Conservation (phyloP, 2,329 filamentous ascomycete genomes). For the Aureobasidium sp. region DNA sequence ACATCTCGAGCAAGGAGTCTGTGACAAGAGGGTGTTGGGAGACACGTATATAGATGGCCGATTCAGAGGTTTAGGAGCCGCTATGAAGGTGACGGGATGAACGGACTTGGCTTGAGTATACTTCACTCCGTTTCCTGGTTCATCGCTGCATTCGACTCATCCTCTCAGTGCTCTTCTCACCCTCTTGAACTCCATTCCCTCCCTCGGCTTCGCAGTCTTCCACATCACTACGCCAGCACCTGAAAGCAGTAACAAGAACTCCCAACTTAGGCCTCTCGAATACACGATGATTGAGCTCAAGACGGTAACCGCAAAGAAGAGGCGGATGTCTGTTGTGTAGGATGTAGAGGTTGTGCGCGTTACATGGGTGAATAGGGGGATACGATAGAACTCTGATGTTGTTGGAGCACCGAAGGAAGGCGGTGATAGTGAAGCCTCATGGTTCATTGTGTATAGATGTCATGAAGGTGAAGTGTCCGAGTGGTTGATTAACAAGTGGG, state of each 20-base stretch:
- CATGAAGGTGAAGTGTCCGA: too few species aligned
- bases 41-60: background rate
- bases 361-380: slow-evolving; percentile 8
- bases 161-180: slow-evolving; percentile 1
- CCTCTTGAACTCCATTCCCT: slow-evolving; percentile 9
- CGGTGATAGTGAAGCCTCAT: background rate
- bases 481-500: background rate
- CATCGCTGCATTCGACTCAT: too few species aligned
- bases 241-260: background rate
- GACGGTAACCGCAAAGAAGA: background rate
- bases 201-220: background rate
- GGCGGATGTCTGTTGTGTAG: slow-evolving; percentile 6
- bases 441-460: background rate
- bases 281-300: background rate
- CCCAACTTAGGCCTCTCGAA: background rate
- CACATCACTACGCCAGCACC: background rate
- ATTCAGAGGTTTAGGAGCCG: background rate
- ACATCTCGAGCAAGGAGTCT: background rate
- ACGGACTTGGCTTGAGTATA: background rate
- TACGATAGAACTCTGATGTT: background rate
- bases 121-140: too few species aligned
- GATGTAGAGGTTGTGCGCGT: slow-evolving; percentile 1
- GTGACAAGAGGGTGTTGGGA: background rate
- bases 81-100: background rate
- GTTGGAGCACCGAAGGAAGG: background rate